These are phyloP conservation scores for Cordyceps fumosorosea DNA, from an alignment of 2,329 filamentous ascomycete genomes.

Conservation along the genomic window DNA sequence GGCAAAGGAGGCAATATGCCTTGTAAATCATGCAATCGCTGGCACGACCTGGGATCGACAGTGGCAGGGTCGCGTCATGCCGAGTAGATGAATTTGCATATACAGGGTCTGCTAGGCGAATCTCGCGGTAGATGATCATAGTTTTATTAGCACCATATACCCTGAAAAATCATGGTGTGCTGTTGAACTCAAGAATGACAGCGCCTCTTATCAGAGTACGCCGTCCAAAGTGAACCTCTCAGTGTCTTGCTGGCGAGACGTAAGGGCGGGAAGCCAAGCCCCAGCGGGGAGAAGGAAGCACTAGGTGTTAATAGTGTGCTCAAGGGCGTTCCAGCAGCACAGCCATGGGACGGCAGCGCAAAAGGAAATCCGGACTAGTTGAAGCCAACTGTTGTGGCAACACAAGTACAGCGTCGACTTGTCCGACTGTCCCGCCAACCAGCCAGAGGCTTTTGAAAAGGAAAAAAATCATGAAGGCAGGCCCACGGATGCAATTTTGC, in stretches of 20 bases:
- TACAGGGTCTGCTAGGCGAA: not conserved
- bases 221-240: not conserved
- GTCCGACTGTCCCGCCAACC: not conserved
- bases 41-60: not conserved
- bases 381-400: not conserved
- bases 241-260: not conserved
- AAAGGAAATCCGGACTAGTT: conserved; percentile 5
- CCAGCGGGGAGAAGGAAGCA: not conserved
- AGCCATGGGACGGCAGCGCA: not conserved
- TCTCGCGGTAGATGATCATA: conserved; percentile 3
- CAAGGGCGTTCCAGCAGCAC: not conserved
- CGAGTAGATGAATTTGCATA: not conserved
- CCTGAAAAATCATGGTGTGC: not conserved
- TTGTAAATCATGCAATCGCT: not conserved
- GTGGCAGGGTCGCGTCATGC: not conserved
- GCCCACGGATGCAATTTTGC: conserved; percentile 3
- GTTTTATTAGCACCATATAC: not conserved
- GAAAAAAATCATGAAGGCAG: not conserved
- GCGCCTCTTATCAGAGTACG: not conserved
- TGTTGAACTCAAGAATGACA: not conserved
- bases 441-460: not conserved
- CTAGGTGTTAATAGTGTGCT: not conserved
- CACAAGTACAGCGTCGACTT: not conserved
- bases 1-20: not conserved
- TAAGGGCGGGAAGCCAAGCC: not conserved